Conservation (phyloP, 306 rosid genomes). For the Prosopis cineraria region DNA sequence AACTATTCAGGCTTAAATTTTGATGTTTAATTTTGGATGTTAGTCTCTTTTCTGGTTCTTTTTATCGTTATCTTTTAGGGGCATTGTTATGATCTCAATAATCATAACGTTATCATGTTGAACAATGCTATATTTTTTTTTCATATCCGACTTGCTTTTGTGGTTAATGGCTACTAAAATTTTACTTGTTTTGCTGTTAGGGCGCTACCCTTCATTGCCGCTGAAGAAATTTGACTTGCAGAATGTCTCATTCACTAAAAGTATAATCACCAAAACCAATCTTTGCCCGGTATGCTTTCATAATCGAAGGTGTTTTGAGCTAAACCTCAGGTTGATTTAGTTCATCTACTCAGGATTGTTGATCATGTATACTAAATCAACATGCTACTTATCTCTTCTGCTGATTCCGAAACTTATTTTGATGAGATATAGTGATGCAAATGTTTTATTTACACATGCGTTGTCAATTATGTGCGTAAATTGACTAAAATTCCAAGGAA, state of each 20-base stretch:
- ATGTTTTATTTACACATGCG: too few relatives aligned
- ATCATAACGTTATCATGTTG: not conserved
- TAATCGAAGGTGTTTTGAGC: slow-evolving; percentile 19
- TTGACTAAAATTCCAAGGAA: too few relatives aligned
- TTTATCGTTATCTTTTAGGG: not conserved
- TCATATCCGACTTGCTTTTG: not conserved
- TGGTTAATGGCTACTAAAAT: slow-evolving; percentile 5
- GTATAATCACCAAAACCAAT: slow-evolving; percentile 31
- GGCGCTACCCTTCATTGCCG: slow-evolving; percentile 63
- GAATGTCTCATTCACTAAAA: slow-evolving; percentile 24
- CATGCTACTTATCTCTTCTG: too few relatives aligned
- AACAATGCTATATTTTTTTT: not conserved
- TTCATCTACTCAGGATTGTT: not conserved
- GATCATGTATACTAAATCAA: too few relatives aligned
- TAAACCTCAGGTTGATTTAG: slow-evolving; percentile 1
- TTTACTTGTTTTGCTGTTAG: slow-evolving; percentile 42
- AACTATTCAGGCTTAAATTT: too few relatives aligned
- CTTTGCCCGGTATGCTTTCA: slow-evolving; percentile 26
- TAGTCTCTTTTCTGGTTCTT: not conserved
- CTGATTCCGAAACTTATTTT: too few relatives aligned
- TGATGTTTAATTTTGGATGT: not conserved
- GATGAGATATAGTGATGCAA: too few relatives aligned
- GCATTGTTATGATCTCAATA: not conserved
- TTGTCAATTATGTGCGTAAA: too few relatives aligned
- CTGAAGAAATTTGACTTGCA: slow-evolving; percentile 47